Evolutionary conservation across 2,329 filamentous ascomycete genomes (phyloP).

Genomic region (Aquanectria penicillioides): DNA sequence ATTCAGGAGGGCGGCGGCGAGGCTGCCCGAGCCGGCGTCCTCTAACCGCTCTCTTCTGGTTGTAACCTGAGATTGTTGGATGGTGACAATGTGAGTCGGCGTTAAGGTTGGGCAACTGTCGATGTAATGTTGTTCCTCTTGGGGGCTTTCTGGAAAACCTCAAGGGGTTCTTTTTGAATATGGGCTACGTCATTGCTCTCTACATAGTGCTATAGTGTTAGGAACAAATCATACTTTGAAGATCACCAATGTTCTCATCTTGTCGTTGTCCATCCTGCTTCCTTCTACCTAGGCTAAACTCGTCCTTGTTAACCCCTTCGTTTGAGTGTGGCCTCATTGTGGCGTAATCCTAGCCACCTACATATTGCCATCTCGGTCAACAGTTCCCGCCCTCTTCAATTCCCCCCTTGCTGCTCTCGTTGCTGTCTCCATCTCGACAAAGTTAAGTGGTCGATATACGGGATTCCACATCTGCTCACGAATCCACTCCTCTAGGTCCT

Average conservation of each 20-base stretch:
- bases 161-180: conserved; percentile 31
- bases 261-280: not conserved
- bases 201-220: conserved; percentile 15
- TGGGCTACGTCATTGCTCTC: conserved; percentile 15
- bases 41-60: conserved; percentile 45
- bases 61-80: conserved; percentile 18
- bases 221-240: conserved; percentile 19
- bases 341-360: not conserved
- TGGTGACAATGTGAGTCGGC: conserved; percentile 34
- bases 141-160: conserved; percentile 23
- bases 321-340: not conserved
- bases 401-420: conserved; percentile 63
- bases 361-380: conserved; percentile 33
- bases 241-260: conserved; percentile 11
- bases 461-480: conserved; percentile 83
- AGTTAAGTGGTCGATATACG: conserved; percentile 71
- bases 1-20: conserved; percentile 68
- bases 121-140: conserved; percentile 28
- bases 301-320: no score
- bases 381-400: conserved; percentile 43
- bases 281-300: not conserved
- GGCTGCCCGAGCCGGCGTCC: conserved; percentile 66
- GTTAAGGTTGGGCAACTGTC: conserved; percentile 34
- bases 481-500: conserved; percentile 75
- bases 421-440: conserved; percentile 62